These are phyloP conservation scores for Wickerhamiella occidentalis DNA, from an alignment of 805 yeast genomes.

Conservation along the genomic window DNA sequence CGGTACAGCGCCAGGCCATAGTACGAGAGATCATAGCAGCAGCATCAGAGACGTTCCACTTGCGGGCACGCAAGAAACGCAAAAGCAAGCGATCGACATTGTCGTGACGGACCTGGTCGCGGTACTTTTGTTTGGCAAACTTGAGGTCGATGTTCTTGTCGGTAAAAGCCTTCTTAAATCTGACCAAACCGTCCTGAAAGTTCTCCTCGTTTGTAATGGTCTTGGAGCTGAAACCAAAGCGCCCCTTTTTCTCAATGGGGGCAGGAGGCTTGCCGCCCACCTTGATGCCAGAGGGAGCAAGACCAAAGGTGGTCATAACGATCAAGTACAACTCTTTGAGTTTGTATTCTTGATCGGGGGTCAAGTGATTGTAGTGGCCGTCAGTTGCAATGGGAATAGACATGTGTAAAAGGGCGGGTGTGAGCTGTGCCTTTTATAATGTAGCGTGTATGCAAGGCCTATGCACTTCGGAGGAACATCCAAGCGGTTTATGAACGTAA, in stretches of 20 bases:
- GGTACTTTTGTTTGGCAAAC: neutral
- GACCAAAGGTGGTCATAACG: constrained; percentile 21
- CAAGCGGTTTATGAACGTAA: neutral
- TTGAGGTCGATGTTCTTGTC: constrained; percentile 39
- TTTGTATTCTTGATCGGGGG: constrained; percentile 29
- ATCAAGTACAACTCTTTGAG: constrained; percentile 32
- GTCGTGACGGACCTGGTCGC: constrained; percentile 50
- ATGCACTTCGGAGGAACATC: constrained; percentile 6
- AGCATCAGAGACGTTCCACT: constrained; percentile 62
- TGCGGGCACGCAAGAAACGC: constrained; percentile 76
- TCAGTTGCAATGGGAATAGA: constrained; percentile 10
- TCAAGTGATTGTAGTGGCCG: constrained; percentile 30
- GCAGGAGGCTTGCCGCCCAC: constrained; percentile 21
- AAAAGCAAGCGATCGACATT: constrained; percentile 66
- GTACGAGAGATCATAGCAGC: constrained; percentile 62
- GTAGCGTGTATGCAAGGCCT: neutral
- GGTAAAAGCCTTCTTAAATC: constrained; percentile 36
- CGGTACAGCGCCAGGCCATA: constrained; percentile 63
- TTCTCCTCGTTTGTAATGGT: constrained; percentile 15
- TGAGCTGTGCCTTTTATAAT: constrained; percentile 1
- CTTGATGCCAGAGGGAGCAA: constrained; percentile 22
- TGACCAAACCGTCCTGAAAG: constrained; percentile 20
- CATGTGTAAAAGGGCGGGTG: too few relatives aligned
- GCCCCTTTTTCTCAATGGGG: constrained; percentile 22
- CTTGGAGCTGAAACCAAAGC: constrained; percentile 23